A percentile compares a stretch with the other conserved stretches of the same genome.
phyloP scores from a whole-genome alignment of 768 basidiomycete genomes.

The Chlorophyllum brunneum region DNA sequence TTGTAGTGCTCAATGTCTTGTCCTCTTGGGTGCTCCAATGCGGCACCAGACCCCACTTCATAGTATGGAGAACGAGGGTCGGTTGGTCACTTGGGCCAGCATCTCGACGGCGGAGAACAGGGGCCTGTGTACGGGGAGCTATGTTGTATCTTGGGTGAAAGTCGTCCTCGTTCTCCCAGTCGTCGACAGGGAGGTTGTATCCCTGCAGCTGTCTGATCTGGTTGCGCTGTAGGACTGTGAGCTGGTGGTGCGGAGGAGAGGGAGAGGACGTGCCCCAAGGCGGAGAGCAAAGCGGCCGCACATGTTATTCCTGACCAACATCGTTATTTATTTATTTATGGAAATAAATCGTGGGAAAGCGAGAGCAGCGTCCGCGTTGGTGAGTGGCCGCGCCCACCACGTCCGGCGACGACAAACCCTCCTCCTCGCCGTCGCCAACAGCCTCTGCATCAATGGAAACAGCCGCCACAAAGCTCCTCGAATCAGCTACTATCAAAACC shows the following conservation, averaged over 20 bases:
- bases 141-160: conserved; percentile 77
- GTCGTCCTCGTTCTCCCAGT: conserved; percentile 58
- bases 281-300: conserved; percentile 63
- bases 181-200: conserved; percentile 41
- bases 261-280: conserved; percentile 25
- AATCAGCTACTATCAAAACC: conserved; percentile 63
- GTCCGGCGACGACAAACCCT: conserved; percentile 20
- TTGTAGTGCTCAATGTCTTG: conserved; percentile 76
- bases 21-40: conserved; percentile 79
- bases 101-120: conserved; percentile 58
- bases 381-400: too few species aligned
- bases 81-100: too few species aligned
- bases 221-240: conserved; percentile 23
- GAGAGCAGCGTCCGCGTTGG: too few species aligned
- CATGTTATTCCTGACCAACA: conserved; percentile 39
- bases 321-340: too few species aligned
- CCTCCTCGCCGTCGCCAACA: too few species aligned
- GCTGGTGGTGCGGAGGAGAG: neutral
- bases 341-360: conserved; percentile 19
- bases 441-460: conserved; percentile 45
- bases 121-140: conserved; percentile 75
- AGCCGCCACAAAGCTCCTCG: conserved; percentile 57
- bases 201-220: conserved; percentile 43
- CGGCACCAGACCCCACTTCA: conserved; percentile 90
- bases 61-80: conserved; percentile 72